Evolutionary conservation across 2,329 filamentous ascomycete species (phyloP).

Genomic region (Escovopsis sp.): DNA sequence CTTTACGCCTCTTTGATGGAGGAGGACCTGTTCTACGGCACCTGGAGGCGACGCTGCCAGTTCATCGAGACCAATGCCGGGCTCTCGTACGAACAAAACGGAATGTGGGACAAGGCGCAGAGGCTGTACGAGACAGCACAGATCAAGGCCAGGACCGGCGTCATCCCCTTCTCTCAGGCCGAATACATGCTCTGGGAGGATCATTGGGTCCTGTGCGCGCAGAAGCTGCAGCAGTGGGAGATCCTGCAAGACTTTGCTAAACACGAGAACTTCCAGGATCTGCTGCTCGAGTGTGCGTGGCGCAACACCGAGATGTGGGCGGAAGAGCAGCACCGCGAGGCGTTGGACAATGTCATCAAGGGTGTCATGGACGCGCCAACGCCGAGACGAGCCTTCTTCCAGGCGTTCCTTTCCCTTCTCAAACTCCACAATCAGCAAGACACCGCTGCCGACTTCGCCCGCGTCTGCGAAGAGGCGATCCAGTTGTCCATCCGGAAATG

Average conservation of each 20-base stretch:
- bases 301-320: constrained; percentile 92
- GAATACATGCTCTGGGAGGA: constrained; percentile 99
- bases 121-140: constrained; percentile 93
- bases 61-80: constrained; percentile 97
- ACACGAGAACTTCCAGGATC: constrained; percentile 95
- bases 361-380: constrained; percentile 96
- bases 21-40: constrained; percentile 93
- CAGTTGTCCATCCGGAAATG: constrained; percentile 95
- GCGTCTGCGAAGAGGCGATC: constrained; percentile 90
- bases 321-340: constrained; percentile 69
- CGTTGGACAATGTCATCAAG: constrained; percentile 86
- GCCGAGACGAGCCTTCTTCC: constrained; percentile 87
- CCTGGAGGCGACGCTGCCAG: constrained; percentile 86
- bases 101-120: constrained; percentile 98
- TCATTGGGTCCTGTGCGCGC: constrained; percentile 93
- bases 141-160: constrained; percentile 88
- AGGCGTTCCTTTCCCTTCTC: constrained; percentile 91
- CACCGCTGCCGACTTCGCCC: constrained; percentile 61
- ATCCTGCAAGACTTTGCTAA: constrained; percentile 95
- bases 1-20: constrained; percentile 83
- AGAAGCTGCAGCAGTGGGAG: constrained; percentile 98
- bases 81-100: constrained; percentile 94
- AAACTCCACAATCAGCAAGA: constrained; percentile 89
- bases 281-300: constrained; percentile 91
- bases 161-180: constrained; percentile 87